Evolutionary conservation across 495 filamentous ascomycete species (phyloP), one percentile per base, ranked within the genome.

Genomic region (Podospora pseudopauciseta): DNA sequence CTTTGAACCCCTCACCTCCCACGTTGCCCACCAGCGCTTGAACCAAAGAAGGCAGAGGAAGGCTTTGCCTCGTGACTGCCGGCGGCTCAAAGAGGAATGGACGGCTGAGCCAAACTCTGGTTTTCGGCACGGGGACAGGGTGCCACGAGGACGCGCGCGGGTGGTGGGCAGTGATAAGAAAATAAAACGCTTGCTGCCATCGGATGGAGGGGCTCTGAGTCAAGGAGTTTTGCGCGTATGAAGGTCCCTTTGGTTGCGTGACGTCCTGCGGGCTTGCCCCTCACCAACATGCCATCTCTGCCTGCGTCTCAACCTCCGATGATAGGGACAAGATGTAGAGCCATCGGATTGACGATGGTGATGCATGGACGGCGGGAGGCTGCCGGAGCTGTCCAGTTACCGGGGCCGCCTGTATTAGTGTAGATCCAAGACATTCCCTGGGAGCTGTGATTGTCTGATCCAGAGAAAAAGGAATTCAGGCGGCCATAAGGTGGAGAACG

Each of bases 121-220:
- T 49, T 49, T 49, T 49, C 39, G 39, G 39, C 39, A 49, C 39
- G 39, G 13, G 39, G 13, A 49, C 39, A 18, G 39, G 39, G 39
- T 49, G 13, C 39, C 39, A 49, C 64, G 26, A 55, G 64, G 49
- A 20, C 23, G 49, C 49, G 44, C 59, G 65, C 58, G 58, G 58
- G 62, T 27, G 60, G 59, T 53, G 56, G 15, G 23, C 30, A 15
- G 44, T 60, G 70, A 61, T 66, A 71, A 64, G 64, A 18, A 19
- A 19, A 64, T 1, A 72, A 67, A 64, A 49, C 27, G n/a, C 59
- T 5, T 55, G 60, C 59, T 60, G 32, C 32, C 34, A 60, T 64
- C 59, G 6, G 27, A 73, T 71, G 67, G 72, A 71, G 69, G 72
- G 72, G 69, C 59, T 70, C 58, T 65, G 68, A 70, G 63, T 72